Base-by-base conservation (phyloP, 495 filamentous ascomycete genomes). In the Penicillium macrosclerotiorum region DNA sequence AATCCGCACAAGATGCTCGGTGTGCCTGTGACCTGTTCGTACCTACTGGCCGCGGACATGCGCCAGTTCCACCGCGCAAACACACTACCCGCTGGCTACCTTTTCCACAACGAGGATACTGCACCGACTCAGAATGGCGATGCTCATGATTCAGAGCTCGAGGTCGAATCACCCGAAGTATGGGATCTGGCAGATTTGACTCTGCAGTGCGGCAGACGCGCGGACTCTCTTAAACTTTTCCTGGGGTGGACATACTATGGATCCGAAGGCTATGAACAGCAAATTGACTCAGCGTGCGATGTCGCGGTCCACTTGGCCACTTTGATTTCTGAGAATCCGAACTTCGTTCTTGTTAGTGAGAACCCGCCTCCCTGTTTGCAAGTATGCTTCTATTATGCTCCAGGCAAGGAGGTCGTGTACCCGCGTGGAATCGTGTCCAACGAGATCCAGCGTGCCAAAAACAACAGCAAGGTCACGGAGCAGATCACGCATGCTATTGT, bases 1-100 rank as follows among this genome's bases (percentile, higher is more conserved):
- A 95, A 94, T 63, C 91, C 93, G 48, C 92, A 98, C 67, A 96
- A 96, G 67, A 98, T 96, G 93, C 77, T 98, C 54, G 88, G 87
- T 30, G 88, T 88, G 7, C 92, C 92, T 0, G 64, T 93, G 26
- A 94, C 91, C 3, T 98, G 92, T 67, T 90, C 86, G 5, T 95
- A 95, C 71, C 77, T 98, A 7, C 76, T 98, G 8, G 85, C 81
- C 0, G 67, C 73, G 6, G 91, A 96, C 62, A 62, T 90, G 52
- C 68, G 77, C 24, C 68, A 83, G 24, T 94, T 96, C 57, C 84
- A 89, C 60, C 69, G 65, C 5, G 89, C 90, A 2, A 95, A 92
- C 60, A 93, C 86, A 19, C 73, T 94, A n/a, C 83, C 84, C 0
- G 91, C 91, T 0, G 86, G 84, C 8, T 96, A 96, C 51, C 75